Base-by-base conservation (phyloP, 108 stramenopile species). In the Licmophora abbreviata region DNA sequence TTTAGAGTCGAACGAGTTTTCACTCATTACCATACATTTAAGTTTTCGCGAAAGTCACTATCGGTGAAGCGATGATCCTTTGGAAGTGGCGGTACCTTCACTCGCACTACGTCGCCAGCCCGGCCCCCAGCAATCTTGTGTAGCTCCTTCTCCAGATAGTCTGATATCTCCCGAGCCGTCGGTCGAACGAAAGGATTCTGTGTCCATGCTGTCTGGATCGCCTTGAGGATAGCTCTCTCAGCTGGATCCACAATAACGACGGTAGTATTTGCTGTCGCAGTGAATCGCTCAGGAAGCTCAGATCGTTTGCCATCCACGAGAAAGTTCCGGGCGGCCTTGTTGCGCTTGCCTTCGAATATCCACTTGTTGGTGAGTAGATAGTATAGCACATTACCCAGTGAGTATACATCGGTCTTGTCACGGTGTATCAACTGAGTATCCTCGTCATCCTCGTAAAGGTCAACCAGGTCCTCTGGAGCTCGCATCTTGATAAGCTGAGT, bases 391-490 rank as follows among this genome's bases (percentile, higher is more conserved):
- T 79, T 84, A 10, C 83, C 83, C 61, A 84, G 44, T 21, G 67
- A 66, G 56, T 69, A 84, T 0, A 84, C 67, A 51, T 84, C 83
- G 0, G 78, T 40, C 61, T 74, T 84, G 59, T 84, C 83, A 46
- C 2, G 15, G 26, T 9, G 3, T 3, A 46, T 5, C 15, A 18
- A 5, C 20, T 5, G 2, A 18, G 20, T 20, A 40, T 40, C 20
- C 3, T 15, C 15, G 15, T 40, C 38, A 3, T 40, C 38, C 20
- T 40, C 15, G 18, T 40, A 5, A 40, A 40, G 20, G 3, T 4
- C 38, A 4, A 3, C 5, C 15, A 40, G 20, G 20, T 40, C 38
- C 20, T 40, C 38, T 4, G 38, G 38, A 4, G 38, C 38, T 5
- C 38, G 15, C 18, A 18, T 18, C 5, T 40, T 40, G 18, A 15